A percentile compares a stretch with the other conserved stretches of the same genome.
These are phyloP conservation scores for Trichomonas vaginalis DNA, from an alignment of 208 protist species.

Conservation along the genomic window DNA sequence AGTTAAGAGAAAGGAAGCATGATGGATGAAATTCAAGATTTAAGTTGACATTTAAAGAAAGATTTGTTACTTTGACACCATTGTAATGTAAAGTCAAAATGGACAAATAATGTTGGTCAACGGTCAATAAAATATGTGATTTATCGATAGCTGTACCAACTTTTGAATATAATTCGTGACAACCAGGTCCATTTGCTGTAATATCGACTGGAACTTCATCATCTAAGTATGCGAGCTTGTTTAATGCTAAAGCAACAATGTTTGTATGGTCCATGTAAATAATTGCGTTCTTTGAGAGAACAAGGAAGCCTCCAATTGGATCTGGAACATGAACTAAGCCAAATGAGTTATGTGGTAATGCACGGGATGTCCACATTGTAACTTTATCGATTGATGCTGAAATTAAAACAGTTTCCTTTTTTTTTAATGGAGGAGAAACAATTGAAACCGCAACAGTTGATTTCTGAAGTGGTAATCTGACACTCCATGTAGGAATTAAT, in stretches of 20 bases:
- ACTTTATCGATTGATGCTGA: background rate
- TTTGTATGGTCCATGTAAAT: background rate
- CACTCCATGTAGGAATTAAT: background rate
- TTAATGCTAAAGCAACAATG: background rate
- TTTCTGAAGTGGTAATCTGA: background rate
- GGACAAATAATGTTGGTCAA: background rate
- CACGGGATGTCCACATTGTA: background rate
- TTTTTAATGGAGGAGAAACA: background rate
- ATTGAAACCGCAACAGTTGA: background rate
- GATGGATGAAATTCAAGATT: background rate
- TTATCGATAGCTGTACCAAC: background rate
- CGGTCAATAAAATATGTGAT: background rate
- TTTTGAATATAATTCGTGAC: background rate
- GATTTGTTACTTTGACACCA: background rate
- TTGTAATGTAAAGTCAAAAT: background rate
- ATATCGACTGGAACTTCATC: conserved; percentile 2
- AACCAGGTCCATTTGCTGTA: background rate
- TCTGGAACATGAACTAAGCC: background rate
- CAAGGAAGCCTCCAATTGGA: background rate
- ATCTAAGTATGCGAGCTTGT: background rate
- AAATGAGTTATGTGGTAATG: background rate
- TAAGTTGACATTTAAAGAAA: background rate
- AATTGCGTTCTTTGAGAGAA: background rate
- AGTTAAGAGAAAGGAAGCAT: background rate
- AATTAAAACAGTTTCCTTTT: background rate